Base-by-base conservation (phyloP, 176 grass and related monocot genomes). In the Rhynchospora tenuis region DNA sequence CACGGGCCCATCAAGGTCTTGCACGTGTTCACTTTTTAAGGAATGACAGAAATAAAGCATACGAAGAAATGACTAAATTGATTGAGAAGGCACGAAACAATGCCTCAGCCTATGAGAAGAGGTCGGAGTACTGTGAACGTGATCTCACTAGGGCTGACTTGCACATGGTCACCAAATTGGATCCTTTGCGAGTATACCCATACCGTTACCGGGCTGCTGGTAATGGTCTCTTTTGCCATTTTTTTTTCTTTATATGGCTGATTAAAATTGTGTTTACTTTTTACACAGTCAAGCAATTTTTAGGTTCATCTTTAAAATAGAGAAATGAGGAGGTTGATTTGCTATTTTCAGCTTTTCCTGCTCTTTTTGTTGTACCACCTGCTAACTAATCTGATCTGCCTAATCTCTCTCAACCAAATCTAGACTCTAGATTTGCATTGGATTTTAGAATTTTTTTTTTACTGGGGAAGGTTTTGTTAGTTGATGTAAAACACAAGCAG, bases 141-240 rank as follows among this genome's bases (percentile, higher is more conserved):
- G 97, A 99, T 80, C 89, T 91, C 31, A 99, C 93, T 0, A 99
- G 84, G 88, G 86, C 85, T 0, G 97, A 99, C 84, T 73, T 99
- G 73, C 85, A 93, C 84, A 96, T 92, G 86, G 97, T 96, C 47
- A 96, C 97, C 64, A 91, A 96, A 89, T 90, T 99, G 13, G 97
- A 99, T 29, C 97, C 97, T 47, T 81, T 96, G 33, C 89, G 97
- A 24, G 91, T 99, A 43, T 99, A 99, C 80, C 97, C 97, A 1
- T 99, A 99, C 81, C 92, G 97, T 89, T 99, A 96, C 63, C 91
- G 97, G 64, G 97, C 97, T 86, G 97, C 97, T 88, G 97, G 97
- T 99, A 83, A 48, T 73, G 60, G 72, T 64, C 20, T 45, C 56
- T 72, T 56, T 38, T 16, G 64, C 12, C 58, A 15, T 22, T 68